These are phyloP conservation scores for Isabelozyma gotoi DNA, from an alignment of 805 yeast species.

Conservation along the genomic window DNA sequence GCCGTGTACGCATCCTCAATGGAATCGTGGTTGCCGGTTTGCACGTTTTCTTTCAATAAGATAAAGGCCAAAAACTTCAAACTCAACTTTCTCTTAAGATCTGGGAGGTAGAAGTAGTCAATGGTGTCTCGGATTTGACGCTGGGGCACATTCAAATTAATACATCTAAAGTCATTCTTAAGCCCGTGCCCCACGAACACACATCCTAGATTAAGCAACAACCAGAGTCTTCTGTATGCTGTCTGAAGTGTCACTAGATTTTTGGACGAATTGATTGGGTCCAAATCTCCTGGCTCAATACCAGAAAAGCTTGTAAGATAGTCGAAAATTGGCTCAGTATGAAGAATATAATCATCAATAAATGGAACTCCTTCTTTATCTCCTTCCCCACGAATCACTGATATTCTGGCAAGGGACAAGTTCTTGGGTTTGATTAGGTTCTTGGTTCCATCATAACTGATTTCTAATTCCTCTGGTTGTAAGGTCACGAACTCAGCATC, in stretches of 20 bases:
- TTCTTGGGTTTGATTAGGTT: constrained; percentile 71
- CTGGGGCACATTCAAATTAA: constrained; percentile 85
- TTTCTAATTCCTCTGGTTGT: constrained; percentile 75
- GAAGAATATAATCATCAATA: constrained; percentile 88
- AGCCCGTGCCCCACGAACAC: constrained; percentile 95
- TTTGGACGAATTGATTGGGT: constrained; percentile 61
- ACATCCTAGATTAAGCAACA: constrained; percentile 83
- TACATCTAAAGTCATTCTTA: constrained; percentile 86
- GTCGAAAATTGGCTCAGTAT: constrained; percentile 70
- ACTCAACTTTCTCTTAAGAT: constrained; percentile 74
- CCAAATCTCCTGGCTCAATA: constrained; percentile 88
- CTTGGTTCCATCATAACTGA: constrained; percentile 69
- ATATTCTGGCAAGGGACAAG: constrained; percentile 81
- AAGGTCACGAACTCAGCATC: constrained; percentile 95
- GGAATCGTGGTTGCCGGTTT: constrained; percentile 93
- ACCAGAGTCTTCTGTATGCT: constrained; percentile 88
- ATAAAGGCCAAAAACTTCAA: constrained; percentile 84
- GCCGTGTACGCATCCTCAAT: constrained; percentile 96
- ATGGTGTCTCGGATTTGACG: constrained; percentile 89
- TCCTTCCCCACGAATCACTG: constrained; percentile 73
- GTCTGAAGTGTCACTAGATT: constrained; percentile 77
- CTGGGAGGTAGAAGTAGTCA: constrained; percentile 70
- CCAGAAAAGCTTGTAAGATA: constrained; percentile 91
- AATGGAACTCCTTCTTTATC: constrained; percentile 70
- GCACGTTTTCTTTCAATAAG: constrained; percentile 72